Percentiles rank a stretch among this genome's conserved stretches.
Conservation (phyloP, 2,329 filamentous ascomycete genomes). For the Nothophaeocryptopus gaeumannii region DNA sequence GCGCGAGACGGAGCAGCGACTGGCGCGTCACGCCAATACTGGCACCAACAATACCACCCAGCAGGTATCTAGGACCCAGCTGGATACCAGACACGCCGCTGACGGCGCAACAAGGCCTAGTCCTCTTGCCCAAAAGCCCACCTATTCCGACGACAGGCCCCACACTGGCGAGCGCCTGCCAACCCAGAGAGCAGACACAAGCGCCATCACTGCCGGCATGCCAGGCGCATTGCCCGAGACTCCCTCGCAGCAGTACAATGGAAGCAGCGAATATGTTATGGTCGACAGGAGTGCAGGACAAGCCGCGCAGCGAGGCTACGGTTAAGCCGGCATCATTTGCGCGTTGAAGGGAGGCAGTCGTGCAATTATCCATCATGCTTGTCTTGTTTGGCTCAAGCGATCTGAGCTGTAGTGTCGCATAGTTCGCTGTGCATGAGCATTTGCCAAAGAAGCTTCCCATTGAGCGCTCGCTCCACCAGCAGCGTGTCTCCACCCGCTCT, state of each 20-base stretch:
- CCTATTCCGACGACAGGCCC: slow-evolving; percentile 26
- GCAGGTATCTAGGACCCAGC: slow-evolving; percentile 19
- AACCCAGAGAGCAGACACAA: slow-evolving; percentile 22
- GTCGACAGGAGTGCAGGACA: slow-evolving; percentile 27
- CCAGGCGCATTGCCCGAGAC: slow-evolving; percentile 24
- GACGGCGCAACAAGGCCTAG: slow-evolving; percentile 16
- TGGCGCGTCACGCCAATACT: slow-evolving; percentile 40
- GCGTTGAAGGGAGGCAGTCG: no score
- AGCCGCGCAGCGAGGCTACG: slow-evolving; percentile 23
- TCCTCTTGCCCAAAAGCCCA: slow-evolving; percentile 28
- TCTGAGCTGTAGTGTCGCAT: no score
- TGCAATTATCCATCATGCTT: no score
- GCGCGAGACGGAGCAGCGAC: slow-evolving; percentile 77
- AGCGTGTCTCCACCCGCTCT: no score
- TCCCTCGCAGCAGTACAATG: slow-evolving; percentile 21
- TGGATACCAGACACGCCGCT: slow-evolving; percentile 20
- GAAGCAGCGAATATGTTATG: slow-evolving; percentile 34
- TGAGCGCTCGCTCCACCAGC: no score
- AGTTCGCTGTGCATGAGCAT: no score
- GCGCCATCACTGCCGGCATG: slow-evolving; percentile 25
- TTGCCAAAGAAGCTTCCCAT: no score
- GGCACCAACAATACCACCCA: not conserved
- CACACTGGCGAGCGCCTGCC: slow-evolving; percentile 24
- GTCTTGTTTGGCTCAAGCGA: no score
- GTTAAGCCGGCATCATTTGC: slow-evolving; percentile 6